phyloP scores from a whole-genome alignment of 2,329 filamentous ascomycete species.

The Didymella pinodella region DNA sequence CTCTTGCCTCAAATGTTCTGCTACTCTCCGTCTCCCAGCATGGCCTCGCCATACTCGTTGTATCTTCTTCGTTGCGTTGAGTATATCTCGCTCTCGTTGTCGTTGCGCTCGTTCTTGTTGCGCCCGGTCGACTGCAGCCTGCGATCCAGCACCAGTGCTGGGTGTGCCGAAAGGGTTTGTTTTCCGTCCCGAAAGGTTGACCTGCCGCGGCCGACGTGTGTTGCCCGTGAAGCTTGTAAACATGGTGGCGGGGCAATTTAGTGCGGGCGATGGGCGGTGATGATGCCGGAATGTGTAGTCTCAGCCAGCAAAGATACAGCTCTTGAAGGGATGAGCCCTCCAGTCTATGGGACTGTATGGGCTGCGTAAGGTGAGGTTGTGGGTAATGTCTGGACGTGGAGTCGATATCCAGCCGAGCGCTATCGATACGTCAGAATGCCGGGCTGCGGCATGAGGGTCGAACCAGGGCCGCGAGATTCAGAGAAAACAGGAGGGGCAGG shows the following conservation, averaged over 20 bases:
- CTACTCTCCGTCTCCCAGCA: slow-evolving; percentile 65
- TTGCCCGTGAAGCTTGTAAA: slow-evolving; percentile 91
- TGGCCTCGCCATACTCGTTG: slow-evolving; percentile 87
- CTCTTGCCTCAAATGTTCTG: slow-evolving; percentile 58
- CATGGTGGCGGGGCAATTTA: slow-evolving; percentile 63
- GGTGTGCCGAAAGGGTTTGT: slow-evolving; percentile 78
- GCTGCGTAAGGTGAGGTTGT: slow-evolving; percentile 1
- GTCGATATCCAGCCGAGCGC: slow-evolving; percentile 10
- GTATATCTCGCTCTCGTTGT: slow-evolving; percentile 79
- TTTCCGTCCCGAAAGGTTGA: slow-evolving; percentile 89
- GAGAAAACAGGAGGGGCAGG: neutral
- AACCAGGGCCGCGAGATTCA: neutral
- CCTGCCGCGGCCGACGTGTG: slow-evolving; percentile 84
- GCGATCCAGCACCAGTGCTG: slow-evolving; percentile 69
- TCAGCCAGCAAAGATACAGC: neutral
- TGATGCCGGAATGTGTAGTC: neutral
- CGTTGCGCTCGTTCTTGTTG: slow-evolving; percentile 84
- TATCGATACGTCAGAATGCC: slow-evolving; percentile 16
- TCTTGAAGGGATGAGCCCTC: slow-evolving; percentile 4
- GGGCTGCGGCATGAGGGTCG: slow-evolving; percentile 7
- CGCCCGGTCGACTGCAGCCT: slow-evolving; percentile 81
- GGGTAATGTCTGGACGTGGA: slow-evolving; percentile 9
- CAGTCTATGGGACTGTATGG: slow-evolving; percentile 21
- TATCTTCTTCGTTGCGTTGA: slow-evolving; percentile 76
- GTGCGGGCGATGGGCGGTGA: neutral